These are phyloP conservation scores for Cylindrotheca fusiformis DNA, from an alignment of 108 stramenopile genomes.

Conservation along the genomic window DNA sequence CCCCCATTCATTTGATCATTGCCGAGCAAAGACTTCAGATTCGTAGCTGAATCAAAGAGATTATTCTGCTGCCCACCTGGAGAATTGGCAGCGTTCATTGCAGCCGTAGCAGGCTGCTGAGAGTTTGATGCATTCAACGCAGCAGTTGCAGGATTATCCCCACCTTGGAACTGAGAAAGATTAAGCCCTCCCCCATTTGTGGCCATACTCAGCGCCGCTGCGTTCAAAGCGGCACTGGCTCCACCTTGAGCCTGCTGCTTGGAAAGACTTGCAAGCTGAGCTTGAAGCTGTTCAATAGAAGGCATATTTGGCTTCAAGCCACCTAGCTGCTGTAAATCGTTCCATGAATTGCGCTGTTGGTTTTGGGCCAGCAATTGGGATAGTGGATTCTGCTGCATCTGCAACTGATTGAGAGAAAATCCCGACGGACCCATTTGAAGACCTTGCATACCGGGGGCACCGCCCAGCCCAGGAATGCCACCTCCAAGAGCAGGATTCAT, in stretches of 20 bases:
- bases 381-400: slow-evolving; percentile 32
- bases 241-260: slow-evolving; percentile 38
- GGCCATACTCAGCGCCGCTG: slow-evolving; percentile 14
- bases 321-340: slow-evolving; percentile 29
- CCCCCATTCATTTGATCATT: slow-evolving; percentile 20
- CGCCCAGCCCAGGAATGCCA: slow-evolving; percentile 32
- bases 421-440: slow-evolving; percentile 13
- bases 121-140: slow-evolving; percentile 42
- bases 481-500: slow-evolving; percentile 29
- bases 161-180: slow-evolving; percentile 19
- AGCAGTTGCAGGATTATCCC: slow-evolving; percentile 45
- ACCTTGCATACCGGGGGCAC: slow-evolving; percentile 15
- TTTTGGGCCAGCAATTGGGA: slow-evolving; percentile 37
- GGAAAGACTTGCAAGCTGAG: slow-evolving; percentile 30
- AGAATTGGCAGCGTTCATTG: slow-evolving; percentile 20
- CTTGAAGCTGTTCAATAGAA: slow-evolving; percentile 49
- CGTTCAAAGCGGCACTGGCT: slow-evolving; percentile 22
- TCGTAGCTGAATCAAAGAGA: slow-evolving; percentile 48
- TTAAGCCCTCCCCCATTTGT: slow-evolving; percentile 22
- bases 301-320: slow-evolving; percentile 15
- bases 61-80: slow-evolving; percentile 34
- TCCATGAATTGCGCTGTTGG: slow-evolving; percentile 24
- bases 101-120: slow-evolving; percentile 34
- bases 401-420: slow-evolving; percentile 25
- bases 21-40: slow-evolving; percentile 43